Evolutionary conservation across 805 yeast species (phyloP), one percentile per base, ranked within the genome.

Genomic region (Schizosaccharomyces osmophilus): DNA sequence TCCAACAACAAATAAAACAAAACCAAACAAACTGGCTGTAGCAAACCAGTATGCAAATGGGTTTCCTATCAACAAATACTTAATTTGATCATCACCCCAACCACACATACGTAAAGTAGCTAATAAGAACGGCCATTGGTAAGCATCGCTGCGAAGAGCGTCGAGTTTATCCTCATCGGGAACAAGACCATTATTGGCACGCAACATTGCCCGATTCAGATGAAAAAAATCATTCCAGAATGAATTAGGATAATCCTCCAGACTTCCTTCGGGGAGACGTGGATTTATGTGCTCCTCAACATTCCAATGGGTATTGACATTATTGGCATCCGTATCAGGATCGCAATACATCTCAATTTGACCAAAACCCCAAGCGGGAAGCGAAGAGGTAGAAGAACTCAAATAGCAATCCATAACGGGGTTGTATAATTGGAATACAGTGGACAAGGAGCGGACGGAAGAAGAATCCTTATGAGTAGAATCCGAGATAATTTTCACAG

Each of bases 351-450:
- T 90, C 75, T 93, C 99, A 64, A 95, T 95, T 76, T 93, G 99
- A 70, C 87, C 81, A 79, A 90, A 93, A 24, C 98, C 99, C 99
- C 99, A 93, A 19, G 81, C 82, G 22, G 99, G 99, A 69, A 89
- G 82, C 29, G 80, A 70, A 65, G 75, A 73, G 57, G 96, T 97
- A 11, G 93, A 78, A 15, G 90, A 85, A 65, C 89, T 85, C 69
- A 93, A 74, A 71, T 88, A 89, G 71, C 97, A 94, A 54, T 85
- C 84, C 68, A 87, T 71, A 9, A 71, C 79, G 65, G 76, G 76
- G 71, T 83, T 83, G 68, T 76, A 80, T 66, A 93, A 74, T 72
- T 96, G 79, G 73, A 93, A 81, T 26, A 87, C 82, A 1, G 95
- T 78, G 45, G 96, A 81, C 64, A 89, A 78, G 19, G 97, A 93